Percentiles rank a stretch among this genome's conserved stretches.
Conservation (phyloP, 73 alveolate genomes). For the Paraurostyla sp. region DNA sequence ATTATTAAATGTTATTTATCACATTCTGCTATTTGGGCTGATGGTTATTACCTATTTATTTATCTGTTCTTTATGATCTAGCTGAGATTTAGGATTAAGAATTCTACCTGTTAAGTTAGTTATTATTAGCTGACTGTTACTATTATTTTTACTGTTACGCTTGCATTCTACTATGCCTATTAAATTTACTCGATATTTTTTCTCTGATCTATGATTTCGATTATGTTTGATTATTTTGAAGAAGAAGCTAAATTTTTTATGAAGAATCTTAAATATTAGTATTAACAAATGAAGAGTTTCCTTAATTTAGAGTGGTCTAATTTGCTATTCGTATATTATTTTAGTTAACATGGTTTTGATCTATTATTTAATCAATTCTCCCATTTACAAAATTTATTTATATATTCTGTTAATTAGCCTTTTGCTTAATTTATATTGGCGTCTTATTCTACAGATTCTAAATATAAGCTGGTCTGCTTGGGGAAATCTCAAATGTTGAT, state of each 20-base stretch:
- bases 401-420: neutral
- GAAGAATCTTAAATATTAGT: neutral
- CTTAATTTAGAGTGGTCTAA: neutral
- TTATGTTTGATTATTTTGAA: neutral
- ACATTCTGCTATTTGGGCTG: neutral
- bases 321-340: neutral
- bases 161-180: constrained; percentile 31
- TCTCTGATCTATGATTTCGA: constrained; percentile 20
- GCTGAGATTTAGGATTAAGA: neutral
- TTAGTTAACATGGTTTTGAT: neutral
- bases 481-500: constrained; percentile 30
- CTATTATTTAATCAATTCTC: constrained; percentile 6
- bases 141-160: neutral
- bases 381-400: constrained; percentile 23
- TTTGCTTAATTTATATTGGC: neutral
- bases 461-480: neutral
- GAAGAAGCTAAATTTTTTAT: neutral
- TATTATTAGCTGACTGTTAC: neutral
- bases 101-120: neutral
- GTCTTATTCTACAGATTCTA: neutral
- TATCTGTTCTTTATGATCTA: neutral
- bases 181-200: constrained; percentile 19
- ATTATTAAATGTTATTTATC: neutral
- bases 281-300: neutral
- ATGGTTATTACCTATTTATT: neutral